These are phyloP conservation scores for Calocybe gangraenosa DNA, from an alignment of 768 basidiomycete species.

Conservation along the genomic window DNA sequence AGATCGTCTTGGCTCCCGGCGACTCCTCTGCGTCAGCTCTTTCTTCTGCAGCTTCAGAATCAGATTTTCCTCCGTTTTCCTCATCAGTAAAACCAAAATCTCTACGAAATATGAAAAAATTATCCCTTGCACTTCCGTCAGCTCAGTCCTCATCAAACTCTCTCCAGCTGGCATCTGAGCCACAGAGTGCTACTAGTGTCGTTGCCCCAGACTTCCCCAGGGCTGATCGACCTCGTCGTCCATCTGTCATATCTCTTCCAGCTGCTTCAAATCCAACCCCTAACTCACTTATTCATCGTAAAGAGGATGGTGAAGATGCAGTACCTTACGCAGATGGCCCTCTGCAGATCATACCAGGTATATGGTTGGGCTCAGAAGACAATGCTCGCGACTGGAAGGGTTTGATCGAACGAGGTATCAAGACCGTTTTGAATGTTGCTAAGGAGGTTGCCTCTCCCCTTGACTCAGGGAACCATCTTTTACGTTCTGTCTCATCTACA, in stretches of 20 bases:
- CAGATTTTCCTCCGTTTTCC: slow-evolving; percentile 42
- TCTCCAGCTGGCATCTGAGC: slow-evolving; percentile 33
- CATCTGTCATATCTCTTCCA: slow-evolving; percentile 70
- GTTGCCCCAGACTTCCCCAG: slow-evolving; percentile 25
- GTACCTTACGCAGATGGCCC: slow-evolving; percentile 80
- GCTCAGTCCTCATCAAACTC: slow-evolving; percentile 56
- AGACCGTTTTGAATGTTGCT: slow-evolving; percentile 85
- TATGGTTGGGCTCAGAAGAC: slow-evolving; percentile 92
- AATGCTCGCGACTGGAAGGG: slow-evolving; percentile 80
- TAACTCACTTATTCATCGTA: slow-evolving; percentile 54
- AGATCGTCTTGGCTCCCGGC: slow-evolving; percentile 44
- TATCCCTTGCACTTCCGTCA: slow-evolving; percentile 66
- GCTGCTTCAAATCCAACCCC: slow-evolving; percentile 41
- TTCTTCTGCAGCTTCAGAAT: slow-evolving; percentile 50
- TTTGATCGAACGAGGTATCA: slow-evolving; percentile 69
- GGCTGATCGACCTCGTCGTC: slow-evolving; percentile 48
- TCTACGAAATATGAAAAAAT: slow-evolving; percentile 69
- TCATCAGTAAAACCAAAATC: slow-evolving; percentile 38
- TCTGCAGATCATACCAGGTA: slow-evolving; percentile 75
- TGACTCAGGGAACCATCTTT: slow-evolving; percentile 44
- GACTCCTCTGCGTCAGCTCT: slow-evolving; percentile 47
- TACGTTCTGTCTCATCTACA: slow-evolving; percentile 63
- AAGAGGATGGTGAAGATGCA: slow-evolving; percentile 56
- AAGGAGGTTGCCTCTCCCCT: slow-evolving; percentile 84
- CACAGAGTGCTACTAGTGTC: slow-evolving; percentile 28